These are phyloP conservation scores for Schoenoplectus triqueter DNA, from an alignment of 202 grass and related monocot species.

Conservation along the genomic window DNA sequence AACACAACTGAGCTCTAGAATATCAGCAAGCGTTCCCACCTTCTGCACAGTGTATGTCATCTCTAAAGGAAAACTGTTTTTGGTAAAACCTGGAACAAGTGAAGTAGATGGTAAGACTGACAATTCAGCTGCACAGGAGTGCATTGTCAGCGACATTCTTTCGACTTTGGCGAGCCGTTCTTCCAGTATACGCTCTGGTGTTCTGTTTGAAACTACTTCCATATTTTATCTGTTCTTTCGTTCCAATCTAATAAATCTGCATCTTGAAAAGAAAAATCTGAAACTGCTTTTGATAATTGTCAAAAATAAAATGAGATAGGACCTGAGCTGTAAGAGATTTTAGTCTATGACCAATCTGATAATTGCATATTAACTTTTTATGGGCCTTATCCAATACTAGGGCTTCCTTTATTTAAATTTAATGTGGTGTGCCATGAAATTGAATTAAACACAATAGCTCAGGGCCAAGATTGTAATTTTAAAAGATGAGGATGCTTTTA, in stretches of 20 bases:
- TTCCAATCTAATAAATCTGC: constrained; percentile 6
- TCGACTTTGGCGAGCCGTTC: constrained; percentile 54
- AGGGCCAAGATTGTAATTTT: neutral
- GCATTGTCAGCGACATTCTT: constrained; percentile 56
- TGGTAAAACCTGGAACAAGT: constrained; percentile 58
- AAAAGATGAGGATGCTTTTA: no score
- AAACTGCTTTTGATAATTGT: constrained; percentile 17
- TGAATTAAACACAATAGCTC: neutral
- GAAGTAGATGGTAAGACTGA: constrained; percentile 38
- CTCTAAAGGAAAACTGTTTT: constrained; percentile 84
- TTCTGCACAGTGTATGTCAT: constrained; percentile 89
- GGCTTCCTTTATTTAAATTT: constrained; percentile 2
- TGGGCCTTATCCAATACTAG: neutral
- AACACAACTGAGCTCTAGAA: constrained; percentile 68
- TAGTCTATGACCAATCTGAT: neutral
- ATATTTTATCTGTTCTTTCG: constrained; percentile 19
- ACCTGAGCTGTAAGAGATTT: neutral
- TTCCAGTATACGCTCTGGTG: constrained; percentile 63
- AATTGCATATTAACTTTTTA: constrained; percentile 17
- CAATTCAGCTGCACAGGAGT: constrained; percentile 29
- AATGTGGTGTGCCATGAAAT: no score
- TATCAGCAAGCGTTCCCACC: constrained; percentile 66
- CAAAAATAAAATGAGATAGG: neutral
- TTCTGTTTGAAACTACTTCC: constrained; percentile 25
- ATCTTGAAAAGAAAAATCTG: no score